Evolutionary conservation across 495 filamentous ascomycete genomes (phyloP), one percentile per base, ranked within the genome.

Genomic region (Penicillium diatomitis): DNA sequence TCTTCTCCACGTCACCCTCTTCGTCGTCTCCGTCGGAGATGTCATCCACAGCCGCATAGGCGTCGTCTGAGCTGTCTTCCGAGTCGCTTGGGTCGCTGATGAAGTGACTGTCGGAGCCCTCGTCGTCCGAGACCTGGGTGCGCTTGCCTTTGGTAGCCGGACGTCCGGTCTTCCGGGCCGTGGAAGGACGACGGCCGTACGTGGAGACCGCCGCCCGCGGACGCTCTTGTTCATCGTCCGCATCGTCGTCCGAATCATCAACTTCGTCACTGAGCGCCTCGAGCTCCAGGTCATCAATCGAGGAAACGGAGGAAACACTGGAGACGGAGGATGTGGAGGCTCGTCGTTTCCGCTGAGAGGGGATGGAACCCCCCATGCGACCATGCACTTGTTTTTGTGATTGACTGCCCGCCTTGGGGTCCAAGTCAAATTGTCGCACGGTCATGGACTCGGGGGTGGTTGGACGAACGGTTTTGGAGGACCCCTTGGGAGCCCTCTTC

Each of bases 21-120:
- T 88, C 84, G 44, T 86, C 84, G 51, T 87, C 84, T 6, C 77
- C 84, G 41, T 90, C 87, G 47, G 78, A 84, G 50, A 94, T 84
- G 35, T 86, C 79, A 54, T 90, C 83, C 33, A 91, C 82, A 11
- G 74, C 86, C 9, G 83, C 83, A 61, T 90, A 88, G 35, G 78
- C 75, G 57, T 85, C 83, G 54, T 89, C 84, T 35, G 71, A 73
- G 54, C 63, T 67, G 8, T 71, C 67, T 32, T 66, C 63, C 8
- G 62, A 57, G 44, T 67, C 66, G 30, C 58, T 60, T 29, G 48
- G 57, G 42, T 64, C 58, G 45, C 68, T 71, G 45, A 63, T 61
- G 27, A 57, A 53, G 29, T 64, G 60, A 10, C 34, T 41, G 20
- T 81, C 82, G 59, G 86, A 85, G 40, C 75, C 77, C 47, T 84